Conservation (phyloP, 2,329 filamentous ascomycete species). For the Plenodomus tracheiphilus region DNA sequence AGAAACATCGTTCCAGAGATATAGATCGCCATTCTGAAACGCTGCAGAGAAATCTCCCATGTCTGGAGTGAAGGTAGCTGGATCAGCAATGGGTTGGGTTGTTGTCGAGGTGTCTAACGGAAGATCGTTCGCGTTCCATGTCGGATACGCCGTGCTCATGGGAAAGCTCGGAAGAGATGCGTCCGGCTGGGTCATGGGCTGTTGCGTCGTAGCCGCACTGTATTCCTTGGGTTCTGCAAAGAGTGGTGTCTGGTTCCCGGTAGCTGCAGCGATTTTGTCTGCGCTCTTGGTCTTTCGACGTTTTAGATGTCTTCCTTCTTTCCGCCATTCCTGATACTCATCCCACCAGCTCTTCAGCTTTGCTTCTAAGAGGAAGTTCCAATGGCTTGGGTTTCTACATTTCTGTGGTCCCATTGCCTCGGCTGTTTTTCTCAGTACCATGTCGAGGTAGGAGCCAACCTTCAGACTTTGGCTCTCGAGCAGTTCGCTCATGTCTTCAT, state of each 20-base stretch:
- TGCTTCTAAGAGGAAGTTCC: constrained; percentile 33
- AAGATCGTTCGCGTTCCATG: constrained; percentile 10
- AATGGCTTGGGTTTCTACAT: constrained; percentile 37
- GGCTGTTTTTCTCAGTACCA: constrained; percentile 20
- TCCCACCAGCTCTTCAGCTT: constrained; percentile 40
- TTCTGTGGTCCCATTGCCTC: constrained; percentile 36
- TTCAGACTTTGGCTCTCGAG: constrained; percentile 38
- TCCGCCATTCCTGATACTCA: constrained; percentile 34
- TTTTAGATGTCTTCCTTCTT: constrained; percentile 30
- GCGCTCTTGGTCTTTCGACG: constrained; percentile 14
- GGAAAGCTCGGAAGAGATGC: constrained; percentile 10
- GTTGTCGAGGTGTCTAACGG: constrained; percentile 3
- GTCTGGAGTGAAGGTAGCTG: constrained; percentile 22
- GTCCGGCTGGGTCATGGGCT: background rate
- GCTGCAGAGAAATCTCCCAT: constrained; percentile 39
- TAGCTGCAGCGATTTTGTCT: constrained; percentile 1
- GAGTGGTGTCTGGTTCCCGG: constrained; percentile 5
- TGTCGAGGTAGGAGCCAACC: constrained; percentile 35
- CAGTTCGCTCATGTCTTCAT: constrained; percentile 37
- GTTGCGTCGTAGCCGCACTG: background rate
- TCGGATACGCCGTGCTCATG: constrained; percentile 13
- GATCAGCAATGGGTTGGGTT: constrained; percentile 9
- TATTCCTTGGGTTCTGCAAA: constrained; percentile 7
- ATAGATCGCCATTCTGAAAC: constrained; percentile 43
- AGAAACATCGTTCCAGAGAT: constrained; percentile 42